Percentiles rank a stretch among this genome's conserved stretches.
phyloP scores from a whole-genome alignment of 441 rosid species.

The Adansonia grandidieri region DNA sequence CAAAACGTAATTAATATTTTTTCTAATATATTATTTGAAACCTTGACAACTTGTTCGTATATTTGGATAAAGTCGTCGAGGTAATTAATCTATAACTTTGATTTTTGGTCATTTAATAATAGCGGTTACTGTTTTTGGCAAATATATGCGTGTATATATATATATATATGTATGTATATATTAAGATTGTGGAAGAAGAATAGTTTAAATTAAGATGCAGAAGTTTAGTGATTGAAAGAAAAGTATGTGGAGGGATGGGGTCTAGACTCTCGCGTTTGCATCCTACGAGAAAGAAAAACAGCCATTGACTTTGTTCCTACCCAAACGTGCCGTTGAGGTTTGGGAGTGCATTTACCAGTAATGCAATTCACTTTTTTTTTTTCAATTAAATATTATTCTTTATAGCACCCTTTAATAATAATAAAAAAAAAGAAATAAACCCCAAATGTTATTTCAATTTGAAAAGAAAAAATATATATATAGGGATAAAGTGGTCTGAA shows the following conservation, averaged over 20 bases:
- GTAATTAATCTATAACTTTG: not conserved
- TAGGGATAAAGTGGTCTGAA: too few relatives aligned
- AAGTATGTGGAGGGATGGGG: slow-evolving; percentile 11
- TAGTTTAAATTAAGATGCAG: not conserved
- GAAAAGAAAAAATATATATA: not conserved
- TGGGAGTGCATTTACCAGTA: slow-evolving; percentile 25
- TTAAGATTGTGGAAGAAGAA: not conserved
- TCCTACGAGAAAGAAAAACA: not conserved
- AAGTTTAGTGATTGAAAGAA: not conserved
- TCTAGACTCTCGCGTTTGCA: not conserved
- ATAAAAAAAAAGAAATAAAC: not conserved
- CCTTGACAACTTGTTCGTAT: not conserved
- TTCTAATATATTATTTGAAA: not conserved
- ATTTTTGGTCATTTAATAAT: not conserved
- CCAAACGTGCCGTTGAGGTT: slow-evolving; percentile 39
- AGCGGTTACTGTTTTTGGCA: not conserved
- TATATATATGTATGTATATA: not conserved
- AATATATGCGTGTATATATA: too few relatives aligned
- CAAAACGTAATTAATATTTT: not conserved
- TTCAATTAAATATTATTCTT: not conserved
- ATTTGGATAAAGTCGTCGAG: not conserved
- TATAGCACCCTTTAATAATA: not conserved
- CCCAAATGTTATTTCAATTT: not conserved
- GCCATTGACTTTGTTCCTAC: slow-evolving; percentile 20
- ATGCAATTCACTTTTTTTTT: not conserved